Evolutionary conservation across 129 eudicot genomes (phyloP), one percentile per base, ranked within the genome.

Genomic region (Saposhnikovia divaricata): DNA sequence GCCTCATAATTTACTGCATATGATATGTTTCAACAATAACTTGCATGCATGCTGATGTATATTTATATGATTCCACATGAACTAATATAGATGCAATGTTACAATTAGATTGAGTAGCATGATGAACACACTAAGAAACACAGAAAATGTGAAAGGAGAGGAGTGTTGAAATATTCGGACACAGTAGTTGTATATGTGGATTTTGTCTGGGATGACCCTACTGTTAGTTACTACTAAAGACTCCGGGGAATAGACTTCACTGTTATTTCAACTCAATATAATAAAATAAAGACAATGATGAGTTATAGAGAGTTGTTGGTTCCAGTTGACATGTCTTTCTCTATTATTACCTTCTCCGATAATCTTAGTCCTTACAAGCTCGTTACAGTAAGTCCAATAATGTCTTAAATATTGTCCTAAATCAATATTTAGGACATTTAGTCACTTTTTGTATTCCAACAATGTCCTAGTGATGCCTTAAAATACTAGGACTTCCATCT

Each of bases 81-180:
- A 46, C 50, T 46, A 46, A 44, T 44, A 21, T 0, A 48, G 55
- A 51, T 51, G 59, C 59, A 47, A 59, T 27, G 82, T 68, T 38
- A 38, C 34, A 42, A 25, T 51, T 53, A 80, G 78, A 72, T 80
- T 51, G 28, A 72, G 38, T 55, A 46, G 7, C 59, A 51, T 51
- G 59, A 80, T 38, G 21, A 28, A 53, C 66, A 72, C 73, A 57
- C 59, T 13, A 21, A 44, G 6, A 51, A 51, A 27, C 45, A 74
- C 44, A 72, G 8, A 28, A 77, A 76, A 77, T 72, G 81, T 25
- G 79, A 77, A 69, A 78, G 81, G 37, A 70, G 74, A 50, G 75
- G 80, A 81, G 79, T 51, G 83, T 80, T 81, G 82, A 86, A 86
- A 83, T 72, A 51, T 78, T 85, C 69, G 77, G 77, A 77, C 84